Conservation (phyloP, 2,329 filamentous ascomycete species). For the Epichloe aotearoae region DNA sequence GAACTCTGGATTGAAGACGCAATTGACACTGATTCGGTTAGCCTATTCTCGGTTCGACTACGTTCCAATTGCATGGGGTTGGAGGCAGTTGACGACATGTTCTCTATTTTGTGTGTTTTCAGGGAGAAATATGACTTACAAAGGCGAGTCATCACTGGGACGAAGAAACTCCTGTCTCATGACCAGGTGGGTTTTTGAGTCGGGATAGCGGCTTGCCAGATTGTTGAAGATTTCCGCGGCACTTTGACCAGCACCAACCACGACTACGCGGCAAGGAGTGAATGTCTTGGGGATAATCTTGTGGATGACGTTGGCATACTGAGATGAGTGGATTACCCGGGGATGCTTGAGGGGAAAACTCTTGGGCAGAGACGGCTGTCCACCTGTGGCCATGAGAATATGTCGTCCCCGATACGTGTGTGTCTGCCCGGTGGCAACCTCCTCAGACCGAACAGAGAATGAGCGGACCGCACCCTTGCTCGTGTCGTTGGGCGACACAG, state of each 20-base stretch:
- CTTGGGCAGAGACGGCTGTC: conserved; percentile 55
- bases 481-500: conserved; percentile 45
- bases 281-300: conserved; percentile 43
- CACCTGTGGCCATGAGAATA: conserved; percentile 47
- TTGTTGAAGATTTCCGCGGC: conserved; percentile 94
- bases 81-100: neutral
- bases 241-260: conserved; percentile 82
- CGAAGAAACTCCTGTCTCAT: conserved; percentile 74
- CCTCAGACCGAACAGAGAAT: conserved; percentile 55
- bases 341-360: conserved; percentile 56
- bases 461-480: conserved; percentile 36
- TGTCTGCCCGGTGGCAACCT: conserved; percentile 41
- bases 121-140: conserved; percentile 42
- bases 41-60: neutral
- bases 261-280: conserved; percentile 59
- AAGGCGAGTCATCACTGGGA: conserved; percentile 90
- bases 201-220: conserved; percentile 68
- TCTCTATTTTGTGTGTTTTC: neutral
- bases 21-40: conserved; percentile 56
- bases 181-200: conserved; percentile 62
- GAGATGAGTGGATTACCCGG: conserved; percentile 75
- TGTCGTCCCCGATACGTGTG: conserved; percentile 46
- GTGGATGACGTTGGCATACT: conserved; percentile 57
- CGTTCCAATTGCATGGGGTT: neutral
- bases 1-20: conserved; percentile 84